Conservation (phyloP, 108 stramenopile species). For the Stephanodiscus minutulus region DNA sequence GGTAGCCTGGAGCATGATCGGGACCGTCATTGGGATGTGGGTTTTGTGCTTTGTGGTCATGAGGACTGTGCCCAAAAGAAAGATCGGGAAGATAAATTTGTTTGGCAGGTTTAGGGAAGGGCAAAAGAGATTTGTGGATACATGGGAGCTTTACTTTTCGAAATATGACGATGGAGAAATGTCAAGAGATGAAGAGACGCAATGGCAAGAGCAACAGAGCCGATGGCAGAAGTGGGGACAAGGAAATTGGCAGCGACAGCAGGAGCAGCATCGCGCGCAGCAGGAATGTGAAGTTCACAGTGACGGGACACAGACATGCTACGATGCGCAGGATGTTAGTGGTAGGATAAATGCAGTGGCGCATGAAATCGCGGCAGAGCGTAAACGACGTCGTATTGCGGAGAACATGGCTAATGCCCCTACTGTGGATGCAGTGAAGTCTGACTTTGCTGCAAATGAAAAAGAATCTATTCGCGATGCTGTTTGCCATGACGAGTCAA, state of each 20-base stretch:
- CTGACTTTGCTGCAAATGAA: slow-evolving; percentile 1
- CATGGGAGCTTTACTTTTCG: neutral
- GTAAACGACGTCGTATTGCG: slow-evolving; percentile 19
- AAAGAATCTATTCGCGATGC: neutral
- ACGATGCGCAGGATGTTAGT: neutral
- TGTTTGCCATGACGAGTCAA: slow-evolving; percentile 1
- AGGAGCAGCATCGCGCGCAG: slow-evolving; percentile 7
- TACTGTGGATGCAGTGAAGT: slow-evolving; percentile 16
- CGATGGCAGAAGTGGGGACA: slow-evolving; percentile 4
- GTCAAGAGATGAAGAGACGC: neutral
- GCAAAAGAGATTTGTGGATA: neutral
- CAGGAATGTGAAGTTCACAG: slow-evolving; percentile 29
- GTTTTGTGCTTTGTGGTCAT: slow-evolving; percentile 44
- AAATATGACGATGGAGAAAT: slow-evolving; percentile 5
- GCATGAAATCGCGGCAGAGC: slow-evolving; percentile 19
- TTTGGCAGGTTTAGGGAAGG: neutral
- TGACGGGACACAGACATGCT: slow-evolving; percentile 26
- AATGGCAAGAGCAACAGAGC: slow-evolving; percentile 20
- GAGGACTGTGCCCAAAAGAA: slow-evolving; percentile 43
- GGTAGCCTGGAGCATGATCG: slow-evolving; percentile 47
- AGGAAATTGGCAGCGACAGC: slow-evolving; percentile 14
- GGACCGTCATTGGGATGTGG: slow-evolving; percentile 37
- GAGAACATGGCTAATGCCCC: slow-evolving; percentile 34
- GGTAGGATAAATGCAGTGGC: slow-evolving; percentile 8
- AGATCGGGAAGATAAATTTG: slow-evolving; percentile 15